Evolutionary conservation across 2,329 filamentous ascomycete species (phyloP).

Genomic region (Phialophora macrospora): DNA sequence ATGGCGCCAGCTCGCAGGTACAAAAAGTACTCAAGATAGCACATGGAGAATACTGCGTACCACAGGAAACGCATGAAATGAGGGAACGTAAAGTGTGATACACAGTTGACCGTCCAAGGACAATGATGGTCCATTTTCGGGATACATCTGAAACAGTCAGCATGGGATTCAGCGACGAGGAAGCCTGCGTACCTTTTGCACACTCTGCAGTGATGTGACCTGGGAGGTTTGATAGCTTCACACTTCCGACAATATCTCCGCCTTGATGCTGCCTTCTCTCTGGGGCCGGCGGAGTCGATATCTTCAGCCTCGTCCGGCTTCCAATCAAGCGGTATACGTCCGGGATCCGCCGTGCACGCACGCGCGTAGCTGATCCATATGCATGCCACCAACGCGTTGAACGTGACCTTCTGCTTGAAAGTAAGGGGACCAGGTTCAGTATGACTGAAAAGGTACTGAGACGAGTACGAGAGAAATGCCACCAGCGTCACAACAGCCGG

Average conservation of each 20-base stretch:
- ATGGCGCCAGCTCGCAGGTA: constrained; percentile 58
- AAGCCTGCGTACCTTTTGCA: constrained; percentile 59
- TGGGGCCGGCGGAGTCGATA: constrained; percentile 20
- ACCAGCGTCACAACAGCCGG: constrained; percentile 62
- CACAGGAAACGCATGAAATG: constrained; percentile 69
- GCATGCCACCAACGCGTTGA: constrained; percentile 60
- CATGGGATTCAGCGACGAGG: neutral
- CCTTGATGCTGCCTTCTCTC: constrained; percentile 39
- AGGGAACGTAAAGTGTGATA: constrained; percentile 68
- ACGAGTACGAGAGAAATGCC: constrained; percentile 63
- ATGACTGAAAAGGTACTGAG: constrained; percentile 61
- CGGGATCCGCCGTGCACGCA: constrained; percentile 65
- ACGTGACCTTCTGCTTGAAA: constrained; percentile 48
- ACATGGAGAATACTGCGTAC: constrained; percentile 63
- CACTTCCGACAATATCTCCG: constrained; percentile 66
- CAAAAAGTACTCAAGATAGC: constrained; percentile 61
- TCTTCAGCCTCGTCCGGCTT: constrained; percentile 33
- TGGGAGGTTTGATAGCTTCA: constrained; percentile 63
- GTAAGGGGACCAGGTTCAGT: constrained; percentile 61
- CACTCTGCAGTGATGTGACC: constrained; percentile 68
- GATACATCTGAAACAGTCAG: constrained; percentile 56
- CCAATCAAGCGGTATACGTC: constrained; percentile 56
- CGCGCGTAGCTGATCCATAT: constrained; percentile 64
- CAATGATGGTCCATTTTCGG: constrained; percentile 72
- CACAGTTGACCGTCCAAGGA: constrained; percentile 69